Percentiles rank a stretch among this genome's conserved stretches.
Conservation (phyloP, 257 asterid species). For the Solanum ossicruentum region DNA sequence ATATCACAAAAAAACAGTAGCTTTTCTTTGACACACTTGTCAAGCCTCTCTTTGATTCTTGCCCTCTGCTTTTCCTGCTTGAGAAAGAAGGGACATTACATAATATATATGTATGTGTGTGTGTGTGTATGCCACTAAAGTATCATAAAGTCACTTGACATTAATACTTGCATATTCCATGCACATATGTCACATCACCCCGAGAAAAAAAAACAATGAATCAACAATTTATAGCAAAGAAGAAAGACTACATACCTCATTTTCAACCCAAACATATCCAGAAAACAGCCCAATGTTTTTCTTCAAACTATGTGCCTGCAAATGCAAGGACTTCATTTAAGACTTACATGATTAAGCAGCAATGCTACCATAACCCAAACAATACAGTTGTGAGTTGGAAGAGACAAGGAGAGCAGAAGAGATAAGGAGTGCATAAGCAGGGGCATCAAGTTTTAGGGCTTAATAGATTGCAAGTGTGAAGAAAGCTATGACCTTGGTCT, state of each 20-base stretch:
- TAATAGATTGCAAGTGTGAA: not conserved
- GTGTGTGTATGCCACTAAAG: not conserved
- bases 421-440: not conserved
- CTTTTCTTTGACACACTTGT: constrained; percentile 80
- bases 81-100: not conserved
- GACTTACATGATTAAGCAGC: not conserved
- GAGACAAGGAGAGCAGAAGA: not conserved
- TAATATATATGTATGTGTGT: not conserved
- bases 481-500: constrained; percentile 42
- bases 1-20: constrained; percentile 71
- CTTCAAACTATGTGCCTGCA: constrained; percentile 63
- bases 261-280: constrained; percentile 80
- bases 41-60: constrained; percentile 67
- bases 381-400: not conserved
- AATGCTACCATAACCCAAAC: not conserved
- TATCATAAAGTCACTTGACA: not conserved
- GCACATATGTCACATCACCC: not conserved
- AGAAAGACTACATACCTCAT: constrained; percentile 43
- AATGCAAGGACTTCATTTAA: not conserved
- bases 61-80: constrained; percentile 67
- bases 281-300: constrained; percentile 84
- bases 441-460: not conserved
- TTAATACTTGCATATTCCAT: not conserved
- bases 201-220: not conserved
- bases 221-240: not conserved